Evolutionary conservation across 768 basidiomycete species (phyloP), one percentile per base, ranked within the genome.

Genomic region (Rhizopogon vulgaris): DNA sequence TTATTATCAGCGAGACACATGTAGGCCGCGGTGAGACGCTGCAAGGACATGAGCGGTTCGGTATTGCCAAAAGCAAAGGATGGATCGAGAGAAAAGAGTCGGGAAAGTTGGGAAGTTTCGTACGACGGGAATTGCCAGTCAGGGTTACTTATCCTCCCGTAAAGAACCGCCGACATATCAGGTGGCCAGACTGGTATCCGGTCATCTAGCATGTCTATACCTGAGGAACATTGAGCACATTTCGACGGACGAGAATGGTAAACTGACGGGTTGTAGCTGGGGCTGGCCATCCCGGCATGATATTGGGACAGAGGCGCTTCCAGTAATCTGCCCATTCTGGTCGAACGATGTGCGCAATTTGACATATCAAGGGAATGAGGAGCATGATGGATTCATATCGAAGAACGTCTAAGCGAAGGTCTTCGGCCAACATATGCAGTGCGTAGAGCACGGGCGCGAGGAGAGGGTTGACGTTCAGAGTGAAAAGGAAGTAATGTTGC

Each of bases 271-370:
- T 60, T 34, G 66, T 70, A 3, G 68, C 62, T 14, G 77, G 69
- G 2, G 76, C 72, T 1, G 82, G 80, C 90, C 89, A 89, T 27
- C 67, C 64, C n/a, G 71, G 68, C 57, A 78, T 70, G 25, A 76
- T 76, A 41, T 79, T 77, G 3, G 91, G 88, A 58, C 83, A 82
- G 38, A 91, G 70, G 11, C 92, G 78, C 60, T 86, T 85, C 94
- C 93, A 95, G 63, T 94, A 94, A 68, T 96, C 92, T 6, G 81
- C 81, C 94, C 93, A 95, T 62, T 92, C 92, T 0, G 84, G 82
- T 17, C 88, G 80, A 14, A 90, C 77, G 12, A 79, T 70, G 22
- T 77, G 62, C 49, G 85, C 83, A 52, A 87, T 65, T 4, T 74
- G 72, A 62, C 85, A 86, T 28, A 90, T 76, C 28, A 88, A 57